Base-by-base conservation (phyloP, 306 rosid genomes). In the Cucurbita pepo region DNA sequence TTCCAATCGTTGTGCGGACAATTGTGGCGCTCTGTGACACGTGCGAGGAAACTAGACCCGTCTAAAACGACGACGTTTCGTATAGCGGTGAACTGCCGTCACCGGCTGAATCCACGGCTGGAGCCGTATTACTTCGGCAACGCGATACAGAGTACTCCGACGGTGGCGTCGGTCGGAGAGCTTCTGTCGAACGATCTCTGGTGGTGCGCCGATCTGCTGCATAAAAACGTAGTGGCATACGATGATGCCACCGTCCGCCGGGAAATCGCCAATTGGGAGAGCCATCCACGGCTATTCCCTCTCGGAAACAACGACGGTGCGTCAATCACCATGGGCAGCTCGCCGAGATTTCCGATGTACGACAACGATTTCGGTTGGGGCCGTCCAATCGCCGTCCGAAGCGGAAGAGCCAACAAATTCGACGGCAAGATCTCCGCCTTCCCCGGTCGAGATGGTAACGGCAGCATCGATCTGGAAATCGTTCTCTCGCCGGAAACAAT, bases 401-500 rank as follows among this genome's bases (percentile, higher is more conserved):
- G 78, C 11, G 78, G 78, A 0, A 8, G 72, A 70, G 78, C 78
- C 0, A 75, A 75, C 41, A 75, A 75, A 75, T 75, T 75, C 72
- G 78, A 75, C 78, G 78, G 78, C 5, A 75, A 75, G 72, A 75
- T 75, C 63, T 75, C 78, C n/a, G 78, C 78, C 10, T 75, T 75
- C 12, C 78, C 78, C 11, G 78, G 78, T 2, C 56, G 72, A 38
- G 78, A 75, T 4, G 78, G 78, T 13, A 63, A 51, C 50, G 78
- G 72, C 11, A 62, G 62, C 72, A 72, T 75, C 4, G 78, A 75
- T 75, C 63, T 75, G 15, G 78, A 75, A 55, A 62, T 75, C 2
- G 78, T 75, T 63, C 48, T 75, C 16, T 19, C 78, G 25, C 78
- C 78, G 34, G 62, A 62, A 63, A 75, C 78, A 37, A 75, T 75